A percentile compares a stretch with the other conserved stretches of the same genome.
phyloP scores from a whole-genome alignment of 352 stramenopile genomes.

The Phytopythium aichiense region DNA sequence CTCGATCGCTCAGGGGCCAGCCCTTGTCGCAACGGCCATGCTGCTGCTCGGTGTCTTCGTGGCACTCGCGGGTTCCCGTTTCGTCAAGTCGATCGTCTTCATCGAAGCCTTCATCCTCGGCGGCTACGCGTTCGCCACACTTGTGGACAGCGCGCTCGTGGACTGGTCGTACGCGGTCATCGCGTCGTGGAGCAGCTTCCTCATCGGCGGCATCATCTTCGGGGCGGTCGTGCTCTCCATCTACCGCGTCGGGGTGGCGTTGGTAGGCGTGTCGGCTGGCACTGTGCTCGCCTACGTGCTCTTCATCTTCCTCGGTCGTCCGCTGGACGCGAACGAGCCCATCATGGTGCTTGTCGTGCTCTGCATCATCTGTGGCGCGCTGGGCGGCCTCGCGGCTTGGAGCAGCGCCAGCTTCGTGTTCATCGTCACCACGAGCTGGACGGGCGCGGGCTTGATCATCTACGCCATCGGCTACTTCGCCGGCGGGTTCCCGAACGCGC shows the following conservation, averaged over 20 bases:
- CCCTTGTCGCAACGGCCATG: conserved; percentile 1
- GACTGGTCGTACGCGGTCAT: conserved; percentile 1
- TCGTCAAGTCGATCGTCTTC: conserved; percentile 7
- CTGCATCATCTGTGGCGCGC: background rate
- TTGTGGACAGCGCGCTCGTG: conserved; percentile 4
- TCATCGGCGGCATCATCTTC: conserved; percentile 5
- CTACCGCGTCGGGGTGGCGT: background rate
- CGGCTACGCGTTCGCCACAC: conserved; percentile 6
- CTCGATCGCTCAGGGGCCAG: background rate
- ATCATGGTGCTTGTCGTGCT: conserved; percentile 7
- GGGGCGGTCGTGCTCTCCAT: background rate
- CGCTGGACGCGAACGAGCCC: conserved; percentile 1
- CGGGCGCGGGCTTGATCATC: background rate
- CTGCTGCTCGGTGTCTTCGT: conserved; percentile 4
- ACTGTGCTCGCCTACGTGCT: conserved; percentile 5
- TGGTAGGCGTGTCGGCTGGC: background rate
- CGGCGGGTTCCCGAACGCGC: conserved; percentile 2
- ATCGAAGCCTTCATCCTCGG: conserved; percentile 6
- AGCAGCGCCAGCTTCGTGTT: conserved; percentile 1
- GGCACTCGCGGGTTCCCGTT: background rate
- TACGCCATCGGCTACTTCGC: conserved; percentile 6
- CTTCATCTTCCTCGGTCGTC: conserved; percentile 4
- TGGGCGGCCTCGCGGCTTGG: background rate
- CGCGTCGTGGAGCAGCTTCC: conserved; percentile 5
- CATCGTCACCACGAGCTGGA: conserved; percentile 4